phyloP scores from a whole-genome alignment of 2,329 filamentous ascomycete genomes.

The Tolypocladium ovalisporum region DNA sequence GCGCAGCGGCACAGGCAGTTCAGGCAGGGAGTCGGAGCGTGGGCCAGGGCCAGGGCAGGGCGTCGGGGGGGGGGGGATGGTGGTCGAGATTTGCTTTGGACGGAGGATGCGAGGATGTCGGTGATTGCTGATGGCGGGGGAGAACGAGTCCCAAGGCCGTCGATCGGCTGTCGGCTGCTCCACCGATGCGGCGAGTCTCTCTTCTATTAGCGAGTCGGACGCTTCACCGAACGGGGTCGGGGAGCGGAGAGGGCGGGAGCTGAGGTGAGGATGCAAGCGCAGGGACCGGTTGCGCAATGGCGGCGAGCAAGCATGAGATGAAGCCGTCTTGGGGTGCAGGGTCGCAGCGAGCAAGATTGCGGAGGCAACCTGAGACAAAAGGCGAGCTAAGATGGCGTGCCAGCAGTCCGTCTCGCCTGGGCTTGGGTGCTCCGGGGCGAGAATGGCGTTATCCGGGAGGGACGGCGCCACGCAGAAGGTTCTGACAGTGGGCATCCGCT shows the following conservation, averaged over 20 bases:
- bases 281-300: neutral
- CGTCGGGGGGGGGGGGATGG: neutral
- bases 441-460: constrained; percentile 24
- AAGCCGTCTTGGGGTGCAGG: neutral
- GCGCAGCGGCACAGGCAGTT: neutral
- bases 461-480: neutral
- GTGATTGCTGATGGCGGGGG: neutral
- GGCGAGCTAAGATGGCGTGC: constrained; percentile 1
- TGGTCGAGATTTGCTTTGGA: neutral
- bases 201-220: neutral
- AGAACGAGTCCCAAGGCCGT: too few species aligned
- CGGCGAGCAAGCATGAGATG: neutral
- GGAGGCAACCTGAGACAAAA: neutral
- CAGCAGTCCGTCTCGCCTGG: neutral
- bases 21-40: neutral
- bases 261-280: neutral
- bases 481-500: neutral
- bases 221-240: neutral
- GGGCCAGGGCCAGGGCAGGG: neutral
- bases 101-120: neutral
- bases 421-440: constrained; percentile 23
- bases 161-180: neutral
- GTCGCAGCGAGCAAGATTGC: neutral
- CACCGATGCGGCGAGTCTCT: neutral
- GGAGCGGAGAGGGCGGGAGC: too few species aligned